Base-by-base conservation (phyloP, 257 asterid genomes). In the Salvia splendens region DNA sequence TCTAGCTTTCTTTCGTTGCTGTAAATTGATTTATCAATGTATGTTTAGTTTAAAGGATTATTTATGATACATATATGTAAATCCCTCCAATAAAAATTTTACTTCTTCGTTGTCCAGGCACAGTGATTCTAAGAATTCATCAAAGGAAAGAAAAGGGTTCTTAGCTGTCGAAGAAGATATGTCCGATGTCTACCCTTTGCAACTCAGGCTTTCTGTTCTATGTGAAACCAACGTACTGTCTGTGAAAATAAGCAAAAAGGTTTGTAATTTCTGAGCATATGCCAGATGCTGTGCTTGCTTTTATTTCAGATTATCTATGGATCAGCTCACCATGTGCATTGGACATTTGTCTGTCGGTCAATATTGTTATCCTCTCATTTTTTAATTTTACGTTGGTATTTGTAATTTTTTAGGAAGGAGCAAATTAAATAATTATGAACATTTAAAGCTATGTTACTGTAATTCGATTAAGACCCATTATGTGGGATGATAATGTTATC, bases 161-260 rank as follows among this genome's bases (percentile, higher is more conserved):
- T 77, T 82, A 73, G 85, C 81, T 51, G 78, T 73, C 12, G 95
- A 89, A 74, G 97, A 89, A 66, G 96, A 88, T 75, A 90, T 85
- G 85, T 79, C 95, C 5, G 99, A 93, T 80, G 95, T 90, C 74
- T 93, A 83, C 77, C 97, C 97, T 28, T 77, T 93, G 77, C 94
- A 85, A 77, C 89, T 93, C 66, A 84, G 95, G 79, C 89, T 93
- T 76, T 84, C 90, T 74, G 85, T 84, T 82, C 69, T 73, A 64
- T 80, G 81, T 73, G 97, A 93, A 67, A 72, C 85, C 64, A 85
- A 71, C 68, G 78, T 74, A 51, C 77, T 90, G 55, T 83, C 92
- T 5, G 97, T 88, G 47, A 90, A 83, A 85, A 81, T 93, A 73
- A 88, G 89, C 86, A 88, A 93, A 85, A 93, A 88, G 92, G 99